These are phyloP conservation scores for Colletotrichum magnum DNA, from an alignment of 2,329 filamentous ascomycete genomes.

Conservation along the genomic window DNA sequence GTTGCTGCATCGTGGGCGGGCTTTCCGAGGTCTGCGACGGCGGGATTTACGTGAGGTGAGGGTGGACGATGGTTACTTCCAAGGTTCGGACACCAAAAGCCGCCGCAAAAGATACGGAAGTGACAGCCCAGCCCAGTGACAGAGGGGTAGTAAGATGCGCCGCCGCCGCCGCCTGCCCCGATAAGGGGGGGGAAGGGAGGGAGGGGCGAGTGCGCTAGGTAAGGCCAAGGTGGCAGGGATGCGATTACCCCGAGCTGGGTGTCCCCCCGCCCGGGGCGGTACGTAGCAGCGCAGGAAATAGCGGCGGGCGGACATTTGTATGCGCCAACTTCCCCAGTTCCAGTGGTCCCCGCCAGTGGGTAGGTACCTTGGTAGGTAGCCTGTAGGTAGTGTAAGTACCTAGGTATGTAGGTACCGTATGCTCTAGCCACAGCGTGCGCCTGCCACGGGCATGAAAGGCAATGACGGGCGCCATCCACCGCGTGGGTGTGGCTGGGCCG, in stretches of 20 bases:
- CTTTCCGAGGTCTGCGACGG: background rate
- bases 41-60: constrained; percentile 1
- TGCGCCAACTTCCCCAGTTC: background rate
- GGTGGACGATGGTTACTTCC: background rate
- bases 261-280: constrained; percentile 4
- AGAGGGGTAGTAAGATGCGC: constrained; percentile 31
- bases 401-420: background rate
- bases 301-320: background rate
- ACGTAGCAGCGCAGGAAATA: background rate
- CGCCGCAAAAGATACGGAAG: constrained; percentile 8
- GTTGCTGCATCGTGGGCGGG: constrained; percentile 60
- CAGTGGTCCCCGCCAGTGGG: background rate
- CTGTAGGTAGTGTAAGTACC: background rate
- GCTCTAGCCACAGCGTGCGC: constrained; percentile 1
- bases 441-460: constrained; percentile 16
- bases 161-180: constrained; percentile 19
- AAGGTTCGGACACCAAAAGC: background rate
- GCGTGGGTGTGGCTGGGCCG: constrained; percentile 38
- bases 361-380: background rate
- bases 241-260: constrained; percentile 32
- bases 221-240: constrained; percentile 20
- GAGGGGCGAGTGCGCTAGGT: constrained; percentile 4
- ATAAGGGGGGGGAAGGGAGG: constrained; percentile 28
- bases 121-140: constrained; percentile 21
- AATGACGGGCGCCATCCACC: background rate